These are phyloP conservation scores for Irpex sp. DNA, from an alignment of 1,284 basidiomycete genomes.

Conservation along the genomic window DNA sequence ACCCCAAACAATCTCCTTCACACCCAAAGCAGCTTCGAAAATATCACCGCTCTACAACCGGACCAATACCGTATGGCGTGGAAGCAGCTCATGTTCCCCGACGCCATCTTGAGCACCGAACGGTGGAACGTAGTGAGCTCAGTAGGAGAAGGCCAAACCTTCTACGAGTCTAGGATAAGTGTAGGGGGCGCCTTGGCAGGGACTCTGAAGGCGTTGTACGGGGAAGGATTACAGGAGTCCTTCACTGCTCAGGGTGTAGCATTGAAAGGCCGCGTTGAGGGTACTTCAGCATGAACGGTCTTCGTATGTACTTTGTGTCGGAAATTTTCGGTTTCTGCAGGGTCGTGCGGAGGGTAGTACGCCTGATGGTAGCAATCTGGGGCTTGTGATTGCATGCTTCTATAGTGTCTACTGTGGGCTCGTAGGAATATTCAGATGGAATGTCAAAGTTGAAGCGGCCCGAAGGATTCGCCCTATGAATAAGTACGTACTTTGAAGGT, in stretches of 20 bases:
- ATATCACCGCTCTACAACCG: neutral
- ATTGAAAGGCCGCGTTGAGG: neutral
- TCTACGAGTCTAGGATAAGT: neutral
- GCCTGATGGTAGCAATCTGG: too few species aligned
- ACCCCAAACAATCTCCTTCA: neutral
- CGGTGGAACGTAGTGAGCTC: neutral
- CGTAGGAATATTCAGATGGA: too few species aligned
- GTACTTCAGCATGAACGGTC: neutral
- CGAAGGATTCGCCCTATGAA: too few species aligned
- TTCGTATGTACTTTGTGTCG: neutral
- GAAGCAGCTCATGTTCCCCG: neutral
- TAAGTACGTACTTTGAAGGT: too few species aligned
- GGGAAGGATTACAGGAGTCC: neutral
- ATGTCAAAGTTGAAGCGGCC: too few species aligned
- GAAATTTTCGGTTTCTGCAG: neutral
- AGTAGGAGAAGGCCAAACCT: neutral
- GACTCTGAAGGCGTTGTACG: neutral
- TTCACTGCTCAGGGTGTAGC: neutral
- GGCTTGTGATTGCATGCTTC: too few species aligned
- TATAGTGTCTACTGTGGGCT: too few species aligned
- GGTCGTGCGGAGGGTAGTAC: neutral
- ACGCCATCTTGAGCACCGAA: neutral
- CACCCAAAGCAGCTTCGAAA: neutral
- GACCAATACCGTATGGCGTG: neutral
- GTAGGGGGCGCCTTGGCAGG: neutral